Conservation (phyloP, 2,329 filamentous ascomycete genomes). For the Orbilia brochopaga region DNA sequence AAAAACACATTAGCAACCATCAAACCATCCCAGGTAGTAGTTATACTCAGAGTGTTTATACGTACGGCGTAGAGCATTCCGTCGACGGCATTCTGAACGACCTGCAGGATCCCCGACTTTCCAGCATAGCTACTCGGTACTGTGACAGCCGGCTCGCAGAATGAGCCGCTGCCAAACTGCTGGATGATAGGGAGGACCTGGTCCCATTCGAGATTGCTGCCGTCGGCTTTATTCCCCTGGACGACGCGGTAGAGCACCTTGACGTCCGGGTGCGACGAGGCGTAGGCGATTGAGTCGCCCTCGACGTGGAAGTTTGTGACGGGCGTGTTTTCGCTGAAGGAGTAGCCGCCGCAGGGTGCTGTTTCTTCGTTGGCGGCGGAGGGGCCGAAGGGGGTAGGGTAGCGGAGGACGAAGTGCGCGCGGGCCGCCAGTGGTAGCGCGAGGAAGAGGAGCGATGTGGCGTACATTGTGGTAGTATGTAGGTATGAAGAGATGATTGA, state of each 20-base stretch:
- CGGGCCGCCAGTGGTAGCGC: conserved; percentile 49
- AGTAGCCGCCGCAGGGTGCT: conserved; percentile 65
- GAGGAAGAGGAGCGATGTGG: conserved; percentile 25
- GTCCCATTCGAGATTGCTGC: conserved; percentile 61
- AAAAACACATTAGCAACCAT: conserved; percentile 5
- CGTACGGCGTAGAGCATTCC: conserved; percentile 64
- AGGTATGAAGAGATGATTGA: neutral
- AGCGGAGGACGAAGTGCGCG: conserved; percentile 65
- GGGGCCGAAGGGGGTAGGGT: conserved; percentile 62
- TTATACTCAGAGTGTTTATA: neutral
- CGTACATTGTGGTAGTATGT: conserved; percentile 25
- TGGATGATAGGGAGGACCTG: conserved; percentile 64
- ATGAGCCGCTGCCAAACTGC: conserved; percentile 65
- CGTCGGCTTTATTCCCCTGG: conserved; percentile 60
- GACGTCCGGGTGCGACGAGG: conserved; percentile 63
- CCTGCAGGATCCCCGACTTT: conserved; percentile 64
- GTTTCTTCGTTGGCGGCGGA: conserved; percentile 61
- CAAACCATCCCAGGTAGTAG: neutral
- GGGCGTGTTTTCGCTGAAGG: conserved; percentile 60
- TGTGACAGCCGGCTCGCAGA: conserved; percentile 63
- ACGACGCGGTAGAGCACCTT: conserved; percentile 65
- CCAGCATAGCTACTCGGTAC: conserved; percentile 64
- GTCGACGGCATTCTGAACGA: conserved; percentile 64
- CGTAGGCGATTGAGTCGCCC: conserved; percentile 63
- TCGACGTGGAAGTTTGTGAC: conserved; percentile 58